Evolutionary conservation across 139 green algal genomes (phyloP).

Genomic region (Tetradesmus obliquus): DNA sequence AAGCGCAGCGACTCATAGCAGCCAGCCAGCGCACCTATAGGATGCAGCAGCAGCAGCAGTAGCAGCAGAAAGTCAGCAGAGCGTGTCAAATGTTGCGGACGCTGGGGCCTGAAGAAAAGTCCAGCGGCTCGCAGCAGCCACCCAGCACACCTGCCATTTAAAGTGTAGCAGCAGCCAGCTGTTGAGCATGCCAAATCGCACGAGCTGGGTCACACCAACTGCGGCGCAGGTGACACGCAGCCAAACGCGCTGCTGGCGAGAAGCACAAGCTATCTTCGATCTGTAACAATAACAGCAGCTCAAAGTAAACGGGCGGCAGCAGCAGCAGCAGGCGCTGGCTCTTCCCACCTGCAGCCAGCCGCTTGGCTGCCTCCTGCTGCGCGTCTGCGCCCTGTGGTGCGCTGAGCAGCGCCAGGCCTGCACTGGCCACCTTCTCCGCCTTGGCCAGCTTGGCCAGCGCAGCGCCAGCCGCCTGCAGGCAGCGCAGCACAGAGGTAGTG

Average conservation of each 20-base stretch:
- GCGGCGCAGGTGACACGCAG: too few relatives aligned
- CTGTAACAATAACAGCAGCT: too few relatives aligned
- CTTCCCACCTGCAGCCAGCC: conserved; percentile 83
- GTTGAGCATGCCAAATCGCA: too few relatives aligned
- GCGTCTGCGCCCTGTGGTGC: background rate
- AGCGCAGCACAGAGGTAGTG: background rate
- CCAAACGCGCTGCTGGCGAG: too few relatives aligned
- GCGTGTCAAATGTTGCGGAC: too few relatives aligned
- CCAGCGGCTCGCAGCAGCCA: too few relatives aligned
- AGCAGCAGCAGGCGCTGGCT: background rate
- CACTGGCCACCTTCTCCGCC: conserved; percentile 61
- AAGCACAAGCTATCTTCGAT: too few relatives aligned
- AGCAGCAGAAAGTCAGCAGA: background rate
- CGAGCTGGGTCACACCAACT: too few relatives aligned
- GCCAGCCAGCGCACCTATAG: conserved; percentile 74
- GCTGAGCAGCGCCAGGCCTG: conserved; percentile 58
- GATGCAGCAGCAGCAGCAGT: background rate
- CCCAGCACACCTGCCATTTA: too few relatives aligned
- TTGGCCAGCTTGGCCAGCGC: conserved; percentile 42
- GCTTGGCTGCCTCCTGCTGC: conserved; percentile 26
- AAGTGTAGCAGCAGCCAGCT: too few relatives aligned
- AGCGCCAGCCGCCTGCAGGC: conserved; percentile 26
- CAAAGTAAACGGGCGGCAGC: background rate
- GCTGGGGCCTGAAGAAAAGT: too few relatives aligned
- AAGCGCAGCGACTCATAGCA: conserved; percentile 91